These are phyloP conservation scores for Penicillium brasilianum DNA, from an alignment of 2,329 filamentous ascomycete genomes.

Conservation along the genomic window DNA sequence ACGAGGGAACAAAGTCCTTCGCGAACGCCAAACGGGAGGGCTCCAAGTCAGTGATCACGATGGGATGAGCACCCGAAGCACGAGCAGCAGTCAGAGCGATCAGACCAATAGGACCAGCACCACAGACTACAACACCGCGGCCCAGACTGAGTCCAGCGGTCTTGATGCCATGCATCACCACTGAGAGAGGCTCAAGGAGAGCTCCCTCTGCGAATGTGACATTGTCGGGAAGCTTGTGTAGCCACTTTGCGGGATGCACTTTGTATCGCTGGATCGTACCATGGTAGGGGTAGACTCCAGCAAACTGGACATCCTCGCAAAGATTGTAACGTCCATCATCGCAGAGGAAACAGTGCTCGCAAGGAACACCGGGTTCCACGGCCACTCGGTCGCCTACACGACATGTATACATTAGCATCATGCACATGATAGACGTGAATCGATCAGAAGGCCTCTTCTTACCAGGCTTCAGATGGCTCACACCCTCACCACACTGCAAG, in stretches of 20 bases:
- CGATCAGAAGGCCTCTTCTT: neutral
- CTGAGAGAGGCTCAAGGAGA: conserved; percentile 67
- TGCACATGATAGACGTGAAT: too few species aligned
- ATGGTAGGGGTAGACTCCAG: conserved; percentile 65
- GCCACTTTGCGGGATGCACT: conserved; percentile 64
- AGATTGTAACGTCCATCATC: conserved; percentile 66
- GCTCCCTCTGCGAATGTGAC: conserved; percentile 65
- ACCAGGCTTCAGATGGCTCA: conserved; percentile 57
- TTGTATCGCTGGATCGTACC: conserved; percentile 68
- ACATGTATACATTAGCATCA: neutral
- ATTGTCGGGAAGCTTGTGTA: conserved; percentile 61
- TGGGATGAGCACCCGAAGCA: conserved; percentile 66
- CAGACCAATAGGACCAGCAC: conserved; percentile 68
- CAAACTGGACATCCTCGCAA: conserved; percentile 65
- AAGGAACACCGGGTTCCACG: conserved; percentile 69
- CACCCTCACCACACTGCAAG: conserved; percentile 60
- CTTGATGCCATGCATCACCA: conserved; percentile 66
- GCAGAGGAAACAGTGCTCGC: conserved; percentile 65
- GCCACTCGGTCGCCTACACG: conserved; percentile 65
- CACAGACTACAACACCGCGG: conserved; percentile 61
- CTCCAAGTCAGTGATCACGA: conserved; percentile 69
- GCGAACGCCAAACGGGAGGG: conserved; percentile 62
- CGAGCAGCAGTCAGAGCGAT: conserved; percentile 62
- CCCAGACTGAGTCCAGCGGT: conserved; percentile 61
- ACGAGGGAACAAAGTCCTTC: conserved; percentile 60